Evolutionary conservation across 176 grass and related monocot species (phyloP).

Genomic region (Aegilops bicornis): DNA sequence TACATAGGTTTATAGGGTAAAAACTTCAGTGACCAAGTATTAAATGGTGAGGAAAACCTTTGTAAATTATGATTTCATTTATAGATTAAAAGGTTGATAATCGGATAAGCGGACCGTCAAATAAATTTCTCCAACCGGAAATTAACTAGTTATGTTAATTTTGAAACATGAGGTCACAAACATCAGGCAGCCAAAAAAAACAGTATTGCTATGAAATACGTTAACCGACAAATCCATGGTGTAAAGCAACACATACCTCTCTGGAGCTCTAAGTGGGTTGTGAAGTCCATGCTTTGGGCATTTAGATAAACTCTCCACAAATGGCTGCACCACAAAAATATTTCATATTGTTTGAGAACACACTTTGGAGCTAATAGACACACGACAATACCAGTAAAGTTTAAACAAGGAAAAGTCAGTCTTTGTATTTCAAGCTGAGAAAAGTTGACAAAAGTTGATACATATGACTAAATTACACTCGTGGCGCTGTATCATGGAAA

Average conservation of each 20-base stretch:
- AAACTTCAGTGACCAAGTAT: background rate
- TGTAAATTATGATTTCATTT: background rate
- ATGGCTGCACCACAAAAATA: conserved; percentile 46
- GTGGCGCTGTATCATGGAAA: background rate
- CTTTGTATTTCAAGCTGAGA: background rate
- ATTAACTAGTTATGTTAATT: background rate
- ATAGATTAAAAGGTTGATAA: background rate
- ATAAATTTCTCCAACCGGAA: background rate
- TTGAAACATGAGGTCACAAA: background rate
- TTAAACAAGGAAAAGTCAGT: background rate
- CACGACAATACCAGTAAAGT: background rate
- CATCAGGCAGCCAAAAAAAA: background rate
- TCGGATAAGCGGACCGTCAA: background rate
- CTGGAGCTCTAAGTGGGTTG: conserved; percentile 84
- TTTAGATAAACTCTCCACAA: conserved; percentile 76
- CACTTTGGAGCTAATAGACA: background rate
- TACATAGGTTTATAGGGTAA: background rate
- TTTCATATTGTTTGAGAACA: background rate
- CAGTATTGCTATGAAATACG: background rate
- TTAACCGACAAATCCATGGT: too few species aligned
- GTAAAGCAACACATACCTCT: conserved; percentile 49
- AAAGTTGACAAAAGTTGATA: background rate
- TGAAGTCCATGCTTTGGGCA: conserved; percentile 97
- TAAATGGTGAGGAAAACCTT: conserved; percentile 1
- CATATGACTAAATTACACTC: background rate